phyloP scores from a whole-genome alignment of 805 yeast species.

The Kazachstania taianensis region DNA sequence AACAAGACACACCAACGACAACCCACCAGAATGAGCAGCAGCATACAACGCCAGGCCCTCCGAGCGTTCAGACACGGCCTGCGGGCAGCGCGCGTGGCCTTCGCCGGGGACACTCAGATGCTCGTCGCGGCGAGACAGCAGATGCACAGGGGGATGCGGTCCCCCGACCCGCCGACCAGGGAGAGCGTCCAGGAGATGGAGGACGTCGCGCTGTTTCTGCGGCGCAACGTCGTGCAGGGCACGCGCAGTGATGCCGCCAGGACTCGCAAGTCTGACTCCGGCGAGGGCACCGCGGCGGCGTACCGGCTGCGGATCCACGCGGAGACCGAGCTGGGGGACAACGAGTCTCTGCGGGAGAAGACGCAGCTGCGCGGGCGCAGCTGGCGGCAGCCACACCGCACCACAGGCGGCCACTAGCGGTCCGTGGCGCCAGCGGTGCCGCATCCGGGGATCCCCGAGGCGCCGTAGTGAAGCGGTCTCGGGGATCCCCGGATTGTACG shows the following conservation, averaged over 20 bases:
- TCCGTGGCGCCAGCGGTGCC: background rate
- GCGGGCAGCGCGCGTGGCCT: slow-evolving; percentile 56
- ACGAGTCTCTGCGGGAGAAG: slow-evolving; percentile 55
- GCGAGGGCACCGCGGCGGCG: slow-evolving; percentile 1
- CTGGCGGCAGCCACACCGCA: background rate
- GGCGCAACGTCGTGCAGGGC: slow-evolving; percentile 83
- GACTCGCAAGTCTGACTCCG: slow-evolving; percentile 25
- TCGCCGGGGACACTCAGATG: slow-evolving; percentile 35
- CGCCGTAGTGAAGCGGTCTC: background rate
- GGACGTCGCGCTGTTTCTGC: slow-evolving; percentile 61
- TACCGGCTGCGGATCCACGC: slow-evolving; percentile 57
- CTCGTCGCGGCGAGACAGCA: slow-evolving; percentile 50
- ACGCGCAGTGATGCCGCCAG: slow-evolving; percentile 33
- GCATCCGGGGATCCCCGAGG: no score
- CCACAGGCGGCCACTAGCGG: background rate
- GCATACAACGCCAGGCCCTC: slow-evolving; percentile 4
- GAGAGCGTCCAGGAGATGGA: slow-evolving; percentile 48
- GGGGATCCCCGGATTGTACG: slow-evolving; percentile 7
- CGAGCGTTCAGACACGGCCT: slow-evolving; percentile 55
- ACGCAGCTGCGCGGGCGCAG: slow-evolving; percentile 1
- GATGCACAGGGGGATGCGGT: slow-evolving; percentile 41
- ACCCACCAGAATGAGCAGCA: slow-evolving; percentile 1
- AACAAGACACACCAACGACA: background rate
- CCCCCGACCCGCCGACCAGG: slow-evolving; percentile 39
- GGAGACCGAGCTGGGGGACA: slow-evolving; percentile 84